Evolutionary conservation across 2,329 filamentous ascomycete species (phyloP).

Genomic region (Aspergillus spinulosporus): DNA sequence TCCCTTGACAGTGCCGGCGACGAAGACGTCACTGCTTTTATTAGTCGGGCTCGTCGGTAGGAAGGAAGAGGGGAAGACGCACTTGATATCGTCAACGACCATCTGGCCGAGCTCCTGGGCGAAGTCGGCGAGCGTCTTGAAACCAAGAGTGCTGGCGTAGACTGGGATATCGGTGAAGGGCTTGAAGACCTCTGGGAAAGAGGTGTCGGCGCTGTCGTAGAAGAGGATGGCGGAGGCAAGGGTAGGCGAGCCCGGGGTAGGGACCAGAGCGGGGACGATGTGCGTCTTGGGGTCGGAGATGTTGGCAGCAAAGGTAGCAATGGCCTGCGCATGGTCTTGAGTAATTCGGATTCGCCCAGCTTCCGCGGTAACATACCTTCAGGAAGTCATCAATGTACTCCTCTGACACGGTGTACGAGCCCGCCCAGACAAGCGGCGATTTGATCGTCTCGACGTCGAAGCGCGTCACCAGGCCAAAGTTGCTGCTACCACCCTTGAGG

Average conservation of each 20-base stretch:
- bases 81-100: slow-evolving; percentile 38
- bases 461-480: slow-evolving; percentile 46
- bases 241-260: slow-evolving; percentile 25
- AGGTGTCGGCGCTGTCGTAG: slow-evolving; percentile 36
- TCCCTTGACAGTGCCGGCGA: slow-evolving; percentile 37
- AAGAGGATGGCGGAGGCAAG: slow-evolving; percentile 41
- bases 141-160: slow-evolving; percentile 35
- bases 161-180: slow-evolving; percentile 39
- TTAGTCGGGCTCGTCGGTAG: background rate
- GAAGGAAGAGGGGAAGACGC: background rate
- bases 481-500: slow-evolving; percentile 46
- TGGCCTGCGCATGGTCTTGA: slow-evolving; percentile 22
- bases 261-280: slow-evolving; percentile 31
- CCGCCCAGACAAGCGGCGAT: slow-evolving; percentile 37
- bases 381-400: slow-evolving; percentile 30
- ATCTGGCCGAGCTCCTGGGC: slow-evolving; percentile 33
- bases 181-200: slow-evolving; percentile 36
- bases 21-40: slow-evolving; percentile 34
- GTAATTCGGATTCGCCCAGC: background rate
- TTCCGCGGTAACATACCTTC: slow-evolving; percentile 17
- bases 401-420: slow-evolving; percentile 27
- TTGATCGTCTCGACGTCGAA: slow-evolving; percentile 39
- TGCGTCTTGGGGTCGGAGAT: slow-evolving; percentile 34
- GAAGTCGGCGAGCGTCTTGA: slow-evolving; percentile 40
- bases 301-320: slow-evolving; percentile 28